Base-by-base conservation (phyloP, 352 stramenopile genomes). In the Phytophthora ramorum region DNA sequence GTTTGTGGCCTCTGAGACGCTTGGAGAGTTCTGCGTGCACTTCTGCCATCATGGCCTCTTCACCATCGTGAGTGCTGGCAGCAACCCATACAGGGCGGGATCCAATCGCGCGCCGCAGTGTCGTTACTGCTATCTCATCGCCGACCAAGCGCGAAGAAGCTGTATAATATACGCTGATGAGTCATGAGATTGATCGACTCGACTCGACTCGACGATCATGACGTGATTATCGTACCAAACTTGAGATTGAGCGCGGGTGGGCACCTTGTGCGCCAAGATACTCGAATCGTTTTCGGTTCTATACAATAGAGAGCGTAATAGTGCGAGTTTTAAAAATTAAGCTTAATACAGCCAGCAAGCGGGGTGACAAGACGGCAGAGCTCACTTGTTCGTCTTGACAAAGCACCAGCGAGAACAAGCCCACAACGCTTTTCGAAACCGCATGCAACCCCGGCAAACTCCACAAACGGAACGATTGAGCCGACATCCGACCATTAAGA, bases 11-110 rank as follows among this genome's bases (percentile, higher is more conserved):
- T 8, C 13, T 2, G 3, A 79, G 43, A 22, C 46, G 17, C 24
- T 51, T 58, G 1, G 28, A 30, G 7, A 85, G 54, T 41, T 73
- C 20, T 8, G 37, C n/a, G 38, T 92, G 85, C 5, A 75, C 67
- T 48, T 58, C 14, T 35, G 75, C 71, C 67, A 90, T 66, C 22
- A 86, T 58, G 3, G 66, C 43, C 55, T 92, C 85, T 52, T 94
- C 85, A n/a, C 69, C 67, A 7, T 88, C 80, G 45, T 92, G 85
- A 14, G 83, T 94, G 46, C 85, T 94, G 26, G 66, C 76, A 47
- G 80, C 83, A 40, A 83, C 62, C 83, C 85, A 93, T 7, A 62
- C 58, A 26, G 24, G n/a, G 28, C 81, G 71, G 9, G 22, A 49
- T 7, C 54, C 48, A 12, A 93, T 61, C 7, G 58, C 63, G 19